These are phyloP conservation scores for Penicillium waksmanii DNA, from an alignment of 495 filamentous ascomycete genomes.

Conservation along the genomic window DNA sequence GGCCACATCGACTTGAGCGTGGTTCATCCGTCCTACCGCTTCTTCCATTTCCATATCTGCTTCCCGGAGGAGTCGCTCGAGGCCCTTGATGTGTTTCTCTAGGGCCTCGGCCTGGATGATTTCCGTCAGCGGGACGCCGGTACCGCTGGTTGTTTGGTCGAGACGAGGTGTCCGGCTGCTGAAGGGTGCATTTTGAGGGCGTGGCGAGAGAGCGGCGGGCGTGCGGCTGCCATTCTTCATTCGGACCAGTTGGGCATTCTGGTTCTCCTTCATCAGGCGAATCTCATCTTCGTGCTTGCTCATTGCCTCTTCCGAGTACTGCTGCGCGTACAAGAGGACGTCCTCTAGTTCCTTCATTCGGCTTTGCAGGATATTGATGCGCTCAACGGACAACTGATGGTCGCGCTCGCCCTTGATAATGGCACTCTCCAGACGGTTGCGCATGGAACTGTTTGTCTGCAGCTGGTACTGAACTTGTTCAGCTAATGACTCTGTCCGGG, in stretches of 20 bases:
- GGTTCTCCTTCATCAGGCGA: slow-evolving; percentile 70
- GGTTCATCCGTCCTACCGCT: slow-evolving; percentile 89
- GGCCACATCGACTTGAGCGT: slow-evolving; percentile 91
- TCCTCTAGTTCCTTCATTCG: slow-evolving; percentile 84
- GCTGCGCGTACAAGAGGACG: slow-evolving; percentile 78
- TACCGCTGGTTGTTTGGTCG: slow-evolving; percentile 59
- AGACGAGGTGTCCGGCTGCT: slow-evolving; percentile 58
- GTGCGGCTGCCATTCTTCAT: slow-evolving; percentile 61
- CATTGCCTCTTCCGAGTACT: slow-evolving; percentile 82
- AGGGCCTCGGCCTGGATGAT: slow-evolving; percentile 70
- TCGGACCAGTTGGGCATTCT: slow-evolving; percentile 76
- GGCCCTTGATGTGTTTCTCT: slow-evolving; percentile 73
- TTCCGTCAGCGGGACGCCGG: slow-evolving; percentile 61
- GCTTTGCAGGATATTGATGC: slow-evolving; percentile 81
- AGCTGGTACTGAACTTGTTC: slow-evolving; percentile 77
- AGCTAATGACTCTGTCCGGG: slow-evolving; percentile 76
- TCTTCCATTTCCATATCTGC: slow-evolving; percentile 94
- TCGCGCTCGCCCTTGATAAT: slow-evolving; percentile 85
- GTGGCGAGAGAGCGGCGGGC: slow-evolving; percentile 46
- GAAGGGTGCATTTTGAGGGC: slow-evolving; percentile 67
- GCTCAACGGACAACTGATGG: slow-evolving; percentile 74
- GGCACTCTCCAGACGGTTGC: slow-evolving; percentile 80
- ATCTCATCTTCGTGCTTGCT: slow-evolving; percentile 85
- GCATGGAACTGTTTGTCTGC: slow-evolving; percentile 70
- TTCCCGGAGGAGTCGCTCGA: slow-evolving; percentile 79